Evolutionary conservation across 129 eudicot genomes (phyloP).

Genomic region (Deinandra increscens): DNA sequence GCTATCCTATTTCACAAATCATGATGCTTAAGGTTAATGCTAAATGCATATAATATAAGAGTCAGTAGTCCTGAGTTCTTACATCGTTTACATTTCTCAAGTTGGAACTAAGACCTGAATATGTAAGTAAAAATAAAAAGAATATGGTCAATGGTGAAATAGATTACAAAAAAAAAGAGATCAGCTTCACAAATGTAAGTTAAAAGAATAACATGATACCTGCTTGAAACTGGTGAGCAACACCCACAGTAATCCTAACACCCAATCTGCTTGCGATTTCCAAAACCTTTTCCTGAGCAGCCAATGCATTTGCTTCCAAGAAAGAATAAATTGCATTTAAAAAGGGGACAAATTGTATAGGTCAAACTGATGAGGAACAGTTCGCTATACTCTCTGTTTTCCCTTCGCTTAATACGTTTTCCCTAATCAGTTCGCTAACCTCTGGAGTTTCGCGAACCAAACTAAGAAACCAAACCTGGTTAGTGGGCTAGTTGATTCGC

Average conservation of each 20-base stretch:
- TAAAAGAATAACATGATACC: constrained; percentile 42
- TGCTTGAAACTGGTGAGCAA: constrained; percentile 67
- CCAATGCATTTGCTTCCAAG: constrained; percentile 57
- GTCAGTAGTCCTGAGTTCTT: constrained; percentile 39
- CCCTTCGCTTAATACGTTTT: too few species aligned
- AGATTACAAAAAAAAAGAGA: constrained; percentile 1
- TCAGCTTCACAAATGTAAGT: constrained; percentile 4
- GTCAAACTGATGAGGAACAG: constrained; percentile 19
- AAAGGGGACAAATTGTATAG: constrained; percentile 6
- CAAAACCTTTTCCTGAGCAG: constrained; percentile 82
- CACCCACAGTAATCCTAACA: constrained; percentile 59
- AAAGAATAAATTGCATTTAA: constrained; percentile 13
- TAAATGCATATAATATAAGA: constrained; percentile 15
- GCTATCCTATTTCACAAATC: neutral
- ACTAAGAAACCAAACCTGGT: too few species aligned
- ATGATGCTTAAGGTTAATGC: constrained; percentile 6
- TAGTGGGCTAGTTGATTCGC: too few species aligned
- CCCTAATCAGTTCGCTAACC: too few species aligned
- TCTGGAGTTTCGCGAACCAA: too few species aligned
- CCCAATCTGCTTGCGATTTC: constrained; percentile 71
- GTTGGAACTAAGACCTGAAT: constrained; percentile 55
- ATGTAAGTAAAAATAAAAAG: constrained; percentile 10
- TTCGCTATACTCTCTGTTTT: too few species aligned
- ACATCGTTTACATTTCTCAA: constrained; percentile 45
- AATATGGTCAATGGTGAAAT: constrained; percentile 2